phyloP scores from a whole-genome alignment of 106 monocot species.

The Hemerocallis citrina region DNA sequence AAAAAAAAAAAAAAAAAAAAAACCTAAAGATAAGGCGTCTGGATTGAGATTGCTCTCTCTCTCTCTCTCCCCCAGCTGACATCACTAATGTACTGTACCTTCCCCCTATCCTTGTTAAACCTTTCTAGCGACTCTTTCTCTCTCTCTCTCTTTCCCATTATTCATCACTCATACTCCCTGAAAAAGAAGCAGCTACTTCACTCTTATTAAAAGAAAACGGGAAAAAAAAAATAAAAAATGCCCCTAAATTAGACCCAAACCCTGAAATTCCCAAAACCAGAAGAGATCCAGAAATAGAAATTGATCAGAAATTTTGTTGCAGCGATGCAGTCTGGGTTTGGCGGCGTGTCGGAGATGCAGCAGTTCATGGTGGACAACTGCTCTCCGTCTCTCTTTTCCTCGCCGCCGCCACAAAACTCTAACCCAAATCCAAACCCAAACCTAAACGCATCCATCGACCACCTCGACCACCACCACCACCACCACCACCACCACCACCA shows the following conservation, averaged over 20 bases:
- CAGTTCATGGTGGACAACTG: conserved; percentile 72
- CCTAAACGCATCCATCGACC: background rate
- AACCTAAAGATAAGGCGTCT: background rate
- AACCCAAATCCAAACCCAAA: too few relatives aligned
- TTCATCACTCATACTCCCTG: too few relatives aligned
- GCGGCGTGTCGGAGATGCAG: conserved; percentile 77
- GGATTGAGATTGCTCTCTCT: background rate
- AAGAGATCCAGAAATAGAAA: background rate
- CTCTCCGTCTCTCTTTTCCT: conserved; percentile 17
- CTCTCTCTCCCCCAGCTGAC: background rate
- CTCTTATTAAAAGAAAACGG: background rate
- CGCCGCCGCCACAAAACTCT: conserved; percentile 3
- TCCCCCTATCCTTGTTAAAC: background rate
- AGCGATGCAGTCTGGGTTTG: conserved; percentile 77
- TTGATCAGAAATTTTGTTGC: conserved; percentile 9
- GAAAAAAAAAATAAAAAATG: background rate
- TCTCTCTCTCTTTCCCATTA: background rate
- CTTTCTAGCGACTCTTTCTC: background rate
- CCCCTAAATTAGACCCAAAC: too few relatives aligned
- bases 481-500: background rate
- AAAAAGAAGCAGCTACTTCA: background rate
- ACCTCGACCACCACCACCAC: background rate
- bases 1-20: background rate
- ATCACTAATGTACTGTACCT: background rate
- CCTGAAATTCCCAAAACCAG: too few relatives aligned